Evolutionary conservation across 495 filamentous ascomycete species (phyloP).

Genomic region (Collariella sp.): DNA sequence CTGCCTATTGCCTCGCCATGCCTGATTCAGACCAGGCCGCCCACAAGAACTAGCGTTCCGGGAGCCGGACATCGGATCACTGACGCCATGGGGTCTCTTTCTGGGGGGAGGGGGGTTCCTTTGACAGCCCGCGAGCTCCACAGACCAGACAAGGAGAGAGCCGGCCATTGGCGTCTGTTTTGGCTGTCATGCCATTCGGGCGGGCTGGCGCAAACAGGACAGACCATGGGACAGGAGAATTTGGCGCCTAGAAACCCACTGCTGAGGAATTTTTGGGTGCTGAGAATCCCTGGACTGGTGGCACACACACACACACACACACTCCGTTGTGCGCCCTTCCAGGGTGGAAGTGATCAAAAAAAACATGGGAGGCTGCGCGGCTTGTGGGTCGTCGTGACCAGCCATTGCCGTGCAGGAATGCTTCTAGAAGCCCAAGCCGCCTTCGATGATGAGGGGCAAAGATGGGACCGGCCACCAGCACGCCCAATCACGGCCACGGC

Average conservation of each 20-base stretch:
- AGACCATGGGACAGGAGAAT: background rate
- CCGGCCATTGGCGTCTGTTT: background rate
- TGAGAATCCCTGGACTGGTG: background rate
- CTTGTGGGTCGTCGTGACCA: background rate
- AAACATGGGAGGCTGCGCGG: background rate
- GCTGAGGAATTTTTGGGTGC: background rate
- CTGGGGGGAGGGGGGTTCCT: background rate
- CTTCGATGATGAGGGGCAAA: no score
- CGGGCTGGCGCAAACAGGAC: background rate
- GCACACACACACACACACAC: background rate
- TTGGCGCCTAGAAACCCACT: background rate
- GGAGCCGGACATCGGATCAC: background rate
- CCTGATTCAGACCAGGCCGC: background rate
- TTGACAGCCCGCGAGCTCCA: background rate
- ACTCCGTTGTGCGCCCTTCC: no score
- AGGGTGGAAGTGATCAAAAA: background rate
- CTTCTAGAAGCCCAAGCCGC: conserved; percentile 11
- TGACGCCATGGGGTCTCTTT: background rate
- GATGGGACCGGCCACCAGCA: no score
- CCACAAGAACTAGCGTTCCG: background rate
- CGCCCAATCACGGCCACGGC: no score
- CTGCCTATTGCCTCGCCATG: conserved; percentile 11
- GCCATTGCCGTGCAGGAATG: background rate
- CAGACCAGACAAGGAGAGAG: background rate
- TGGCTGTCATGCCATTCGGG: background rate